A percentile compares a stretch with the other conserved stretches of the same genome.
Conservation (phyloP, 225 moss, liverwort and hornwort species). For the Sphagnum contortum region DNA sequence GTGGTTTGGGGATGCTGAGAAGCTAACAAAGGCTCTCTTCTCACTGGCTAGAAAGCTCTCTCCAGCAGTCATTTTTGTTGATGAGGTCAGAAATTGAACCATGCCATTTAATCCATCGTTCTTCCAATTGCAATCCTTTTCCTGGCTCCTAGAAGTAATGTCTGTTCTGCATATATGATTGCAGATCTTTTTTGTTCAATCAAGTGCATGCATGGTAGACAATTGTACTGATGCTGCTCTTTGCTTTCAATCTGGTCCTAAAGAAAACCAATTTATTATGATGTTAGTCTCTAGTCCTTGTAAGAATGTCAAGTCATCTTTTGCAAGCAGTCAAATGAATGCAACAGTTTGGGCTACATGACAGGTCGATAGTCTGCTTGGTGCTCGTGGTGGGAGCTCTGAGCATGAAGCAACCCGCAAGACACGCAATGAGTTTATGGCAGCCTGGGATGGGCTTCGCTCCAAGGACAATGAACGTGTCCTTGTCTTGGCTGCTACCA, state of each 20-base stretch:
- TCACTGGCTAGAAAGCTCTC: slow-evolving; percentile 93
- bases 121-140: too few relatives aligned
- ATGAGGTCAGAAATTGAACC: slow-evolving; percentile 44
- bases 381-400: slow-evolving; percentile 84
- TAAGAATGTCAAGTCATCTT: background rate
- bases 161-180: too few relatives aligned
- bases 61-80: slow-evolving; percentile 96
- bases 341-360: background rate
- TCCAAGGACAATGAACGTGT: slow-evolving; percentile 94
- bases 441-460: slow-evolving; percentile 96
- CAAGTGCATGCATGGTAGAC: too few relatives aligned
- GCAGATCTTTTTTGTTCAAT: too few relatives aligned
- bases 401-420: slow-evolving; percentile 98
- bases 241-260: too few relatives aligned
- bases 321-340: background rate
- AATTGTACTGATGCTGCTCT: too few relatives aligned
- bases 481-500: slow-evolving; percentile 90
- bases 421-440: slow-evolving; percentile 98
- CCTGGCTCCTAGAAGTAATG: too few relatives aligned
- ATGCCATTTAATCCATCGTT: too few relatives aligned
- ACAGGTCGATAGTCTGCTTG: slow-evolving; percentile 94
- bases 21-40: slow-evolving; percentile 88
- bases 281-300: too few relatives aligned
- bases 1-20: slow-evolving; percentile 99
- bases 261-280: too few relatives aligned